Percentiles rank a stretch among this genome's conserved stretches.
These are phyloP conservation scores for Madurella mycetomatis DNA, from an alignment of 2,329 filamentous ascomycete genomes.

Conservation along the genomic window DNA sequence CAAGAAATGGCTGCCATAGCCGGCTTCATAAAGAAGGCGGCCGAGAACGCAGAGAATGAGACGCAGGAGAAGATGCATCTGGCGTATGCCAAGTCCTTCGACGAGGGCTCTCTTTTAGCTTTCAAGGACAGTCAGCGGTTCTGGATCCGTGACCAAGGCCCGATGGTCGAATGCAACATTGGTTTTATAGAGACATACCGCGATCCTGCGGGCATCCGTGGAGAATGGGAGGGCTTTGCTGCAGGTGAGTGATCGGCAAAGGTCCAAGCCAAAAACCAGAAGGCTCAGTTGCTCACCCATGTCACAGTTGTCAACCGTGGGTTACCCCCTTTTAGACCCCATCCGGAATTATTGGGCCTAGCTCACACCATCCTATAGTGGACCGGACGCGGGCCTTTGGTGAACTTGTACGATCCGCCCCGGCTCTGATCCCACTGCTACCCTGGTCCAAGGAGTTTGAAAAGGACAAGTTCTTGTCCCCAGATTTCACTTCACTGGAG, in stretches of 20 bases:
- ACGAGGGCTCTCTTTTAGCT: slow-evolving; percentile 66
- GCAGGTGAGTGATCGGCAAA: slow-evolving; percentile 42
- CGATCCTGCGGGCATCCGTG: slow-evolving; percentile 74
- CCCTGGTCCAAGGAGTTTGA: slow-evolving; percentile 89
- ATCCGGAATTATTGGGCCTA: neutral
- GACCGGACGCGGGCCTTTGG: slow-evolving; percentile 87
- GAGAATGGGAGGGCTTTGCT: slow-evolving; percentile 83
- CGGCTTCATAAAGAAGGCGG: slow-evolving; percentile 63
- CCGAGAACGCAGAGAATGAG: slow-evolving; percentile 66
- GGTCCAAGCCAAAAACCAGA: neutral
- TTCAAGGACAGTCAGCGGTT: slow-evolving; percentile 77
- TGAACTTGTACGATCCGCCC: slow-evolving; percentile 75
- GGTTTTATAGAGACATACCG: slow-evolving; percentile 84
- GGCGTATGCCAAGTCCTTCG: slow-evolving; percentile 71
- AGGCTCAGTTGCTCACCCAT: slow-evolving; percentile 20
- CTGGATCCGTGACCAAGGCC: slow-evolving; percentile 81
- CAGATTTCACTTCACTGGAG: slow-evolving; percentile 93
- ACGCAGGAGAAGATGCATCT: slow-evolving; percentile 69
- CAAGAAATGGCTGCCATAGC: slow-evolving; percentile 67
- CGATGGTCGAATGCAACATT: slow-evolving; percentile 73
- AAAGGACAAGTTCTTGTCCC: slow-evolving; percentile 91
- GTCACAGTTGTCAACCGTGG: slow-evolving; percentile 61
- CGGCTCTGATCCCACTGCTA: slow-evolving; percentile 78
- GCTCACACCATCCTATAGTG: slow-evolving; percentile 36
- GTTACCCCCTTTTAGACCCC: slow-evolving; percentile 2